Evolutionary conservation across 1,284 basidiomycete species (phyloP).

Genomic region (Boletus hoseneyae): DNA sequence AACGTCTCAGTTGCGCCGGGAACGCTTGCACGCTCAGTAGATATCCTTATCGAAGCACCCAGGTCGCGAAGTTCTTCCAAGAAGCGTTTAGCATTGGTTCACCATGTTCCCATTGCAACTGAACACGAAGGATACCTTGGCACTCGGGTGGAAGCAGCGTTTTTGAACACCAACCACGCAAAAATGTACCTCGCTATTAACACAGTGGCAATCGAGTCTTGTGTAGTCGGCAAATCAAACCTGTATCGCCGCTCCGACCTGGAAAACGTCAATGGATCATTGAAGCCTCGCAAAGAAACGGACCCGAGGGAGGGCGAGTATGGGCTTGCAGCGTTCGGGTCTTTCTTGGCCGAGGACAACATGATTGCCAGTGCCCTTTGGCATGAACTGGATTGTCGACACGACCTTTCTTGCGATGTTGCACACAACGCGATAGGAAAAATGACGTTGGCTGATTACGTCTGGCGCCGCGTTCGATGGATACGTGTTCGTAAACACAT

Average conservation of each 20-base stretch:
- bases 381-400: constrained; percentile 85
- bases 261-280: constrained; percentile 62
- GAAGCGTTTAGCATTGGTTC: constrained; percentile 79
- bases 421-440: constrained; percentile 86
- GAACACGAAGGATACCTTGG: constrained; percentile 68
- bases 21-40: constrained; percentile 86
- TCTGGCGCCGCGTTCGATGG: constrained; percentile 87
- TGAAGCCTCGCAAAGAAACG: constrained; percentile 42
- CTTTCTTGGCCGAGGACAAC: constrained; percentile 93
- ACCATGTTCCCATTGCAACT: constrained; percentile 93
- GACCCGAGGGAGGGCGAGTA: constrained; percentile 32
- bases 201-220: constrained; percentile 83
- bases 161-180: constrained; percentile 95
- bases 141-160: constrained; percentile 88
- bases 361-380: constrained; percentile 89
- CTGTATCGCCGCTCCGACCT: constrained; percentile 90
- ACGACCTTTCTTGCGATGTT: constrained; percentile 85
- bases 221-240: constrained; percentile 97
- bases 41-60: constrained; percentile 52
- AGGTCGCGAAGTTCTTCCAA: constrained; percentile 16
- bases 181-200: constrained; percentile 99
- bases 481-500: constrained; percentile 93
- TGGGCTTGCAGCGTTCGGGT: constrained; percentile 77
- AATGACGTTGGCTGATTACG: constrained; percentile 78
- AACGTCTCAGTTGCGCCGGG: constrained; percentile 80